These are phyloP conservation scores for Corylus heterophylla DNA, from an alignment of 306 rosid genomes.

Conservation along the genomic window DNA sequence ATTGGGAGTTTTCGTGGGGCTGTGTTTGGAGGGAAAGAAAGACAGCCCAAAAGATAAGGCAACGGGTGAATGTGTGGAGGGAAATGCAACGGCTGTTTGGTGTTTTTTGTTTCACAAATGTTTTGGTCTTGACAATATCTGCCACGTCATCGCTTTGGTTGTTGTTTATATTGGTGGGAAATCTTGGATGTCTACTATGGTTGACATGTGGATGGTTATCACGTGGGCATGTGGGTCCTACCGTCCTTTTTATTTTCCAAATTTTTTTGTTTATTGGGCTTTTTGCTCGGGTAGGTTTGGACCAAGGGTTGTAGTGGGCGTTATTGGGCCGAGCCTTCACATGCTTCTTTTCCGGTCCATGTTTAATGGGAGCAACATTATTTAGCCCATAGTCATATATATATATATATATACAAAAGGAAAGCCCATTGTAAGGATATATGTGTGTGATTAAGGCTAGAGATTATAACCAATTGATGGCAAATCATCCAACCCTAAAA, in stretches of 20 bases:
- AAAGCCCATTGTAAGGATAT: no score
- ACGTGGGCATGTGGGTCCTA: background rate
- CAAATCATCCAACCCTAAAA: no score
- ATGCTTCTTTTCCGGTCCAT: background rate
- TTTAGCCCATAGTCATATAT: no score
- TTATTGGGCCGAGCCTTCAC: background rate
- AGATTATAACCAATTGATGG: no score
- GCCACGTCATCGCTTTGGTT: conserved; percentile 15
- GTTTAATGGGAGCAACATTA: no score
- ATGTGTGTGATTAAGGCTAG: no score
- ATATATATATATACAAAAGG: no score
- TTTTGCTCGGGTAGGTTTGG: no score
- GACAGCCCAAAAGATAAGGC: conserved; percentile 58
- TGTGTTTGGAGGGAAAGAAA: conserved; percentile 53
- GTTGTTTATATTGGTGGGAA: conserved; percentile 1
- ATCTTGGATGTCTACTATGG: background rate
- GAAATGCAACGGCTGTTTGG: conserved; percentile 45
- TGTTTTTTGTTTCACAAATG: conserved; percentile 20
- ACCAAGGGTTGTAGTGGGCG: no score
- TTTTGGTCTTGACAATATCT: conserved; percentile 11
- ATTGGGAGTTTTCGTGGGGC: background rate
- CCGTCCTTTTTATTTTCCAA: background rate
- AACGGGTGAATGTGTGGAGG: conserved; percentile 58
- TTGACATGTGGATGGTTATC: conserved; percentile 5
- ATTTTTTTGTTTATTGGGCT: no score